Evolutionary conservation across 495 filamentous ascomycete genomes (phyloP), one percentile per base, ranked within the genome.

Genomic region (Lepraria neglecta): DNA sequence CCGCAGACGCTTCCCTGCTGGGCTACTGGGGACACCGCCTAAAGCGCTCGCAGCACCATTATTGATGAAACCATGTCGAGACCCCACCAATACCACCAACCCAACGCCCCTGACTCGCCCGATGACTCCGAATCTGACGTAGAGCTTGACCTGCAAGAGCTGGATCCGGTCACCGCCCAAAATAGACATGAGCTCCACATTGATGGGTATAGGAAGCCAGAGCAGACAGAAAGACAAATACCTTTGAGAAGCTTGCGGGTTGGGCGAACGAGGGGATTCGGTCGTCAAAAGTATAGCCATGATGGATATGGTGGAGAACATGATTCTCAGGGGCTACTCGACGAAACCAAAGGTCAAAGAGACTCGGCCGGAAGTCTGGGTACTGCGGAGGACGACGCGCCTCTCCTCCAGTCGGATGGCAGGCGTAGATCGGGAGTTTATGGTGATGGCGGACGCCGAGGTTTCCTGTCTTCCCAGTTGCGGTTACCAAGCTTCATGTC

Each of bases 201-300:
- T 30, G 45, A 66, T 48, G 71, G 73, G 6, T 76, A 75, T 51
- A 69, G 73, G 38, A 76, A 79, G 50, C 72, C 77, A 38, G 68
- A 71, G 50, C 72, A 52, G 66, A 66, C 60, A 74, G 75, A 71
- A 75, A 77, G 38, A 78, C 84, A 44, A 31, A 91, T 90, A 65
- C 85, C 87, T 19, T 69, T 91, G 61, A 81, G 86, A 40, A 89
- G 83, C 67, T 73, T 91, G 68, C 85, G 87, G 59, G 83, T 85
- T 69, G 83, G 86, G 63, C 71, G 81, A 70, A 71, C 85, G 76
- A 78, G 82, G 79, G 75, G 83, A 78, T 67, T 77, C 77, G 77
- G 84, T 85, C 65, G 72, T 72, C 67, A 72, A 80, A 77, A 65
- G 78, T 46, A 79, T 74, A 59, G 53, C 31, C 64, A 67, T 12